Evolutionary conservation across 2,329 filamentous ascomycete species (phyloP), one percentile per base, ranked within the genome.

Genomic region (Neurospora sp.): DNA sequence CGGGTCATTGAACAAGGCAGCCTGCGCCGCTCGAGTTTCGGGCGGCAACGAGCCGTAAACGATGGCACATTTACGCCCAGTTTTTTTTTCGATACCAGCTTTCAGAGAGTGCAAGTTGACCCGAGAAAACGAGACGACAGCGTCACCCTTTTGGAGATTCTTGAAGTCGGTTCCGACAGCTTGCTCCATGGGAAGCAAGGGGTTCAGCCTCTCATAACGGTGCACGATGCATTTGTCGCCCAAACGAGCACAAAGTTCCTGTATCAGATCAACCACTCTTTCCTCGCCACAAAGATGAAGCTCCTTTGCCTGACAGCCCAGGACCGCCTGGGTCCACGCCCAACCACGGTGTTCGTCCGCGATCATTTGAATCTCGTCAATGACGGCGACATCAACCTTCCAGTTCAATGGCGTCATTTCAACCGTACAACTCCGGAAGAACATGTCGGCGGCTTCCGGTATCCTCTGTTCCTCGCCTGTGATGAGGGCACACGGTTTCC

Each of bases 301-400:
- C 78, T 99, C 96, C 75, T 90, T 90, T 4, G 93, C 96, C 79
- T 91, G 90, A 0, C 97, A 85, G 42, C 96, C 96, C 5, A 99
- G 83, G 15, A 98, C 84, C 1, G 96, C 96, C 75, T 93, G 89
- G 1, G 94, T 97, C 96, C 96, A 99, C 2, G 93, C 94, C 90
- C 91, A 97, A 1, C 96, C 96, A 75, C 96, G 90, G 0, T 93
- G 88, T 0, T 79, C 72, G 76, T 93, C 90, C 17, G 88, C 90
- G 74, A 99, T 93, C 96, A 99, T 98, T 80, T 99, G 96, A 70
- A 99, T 98, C 82, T 99, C 96, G 77, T 99, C 96, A 73, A 99
- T 95, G 74, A 99, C 95, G 1, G 93, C 95, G 42, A 99, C 94
- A 58, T 98, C 95, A 38, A 92, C 88, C 2, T 79, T 78, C 4